phyloP scores from a whole-genome alignment of 345 rosid genomes.

The Punica granatum region DNA sequence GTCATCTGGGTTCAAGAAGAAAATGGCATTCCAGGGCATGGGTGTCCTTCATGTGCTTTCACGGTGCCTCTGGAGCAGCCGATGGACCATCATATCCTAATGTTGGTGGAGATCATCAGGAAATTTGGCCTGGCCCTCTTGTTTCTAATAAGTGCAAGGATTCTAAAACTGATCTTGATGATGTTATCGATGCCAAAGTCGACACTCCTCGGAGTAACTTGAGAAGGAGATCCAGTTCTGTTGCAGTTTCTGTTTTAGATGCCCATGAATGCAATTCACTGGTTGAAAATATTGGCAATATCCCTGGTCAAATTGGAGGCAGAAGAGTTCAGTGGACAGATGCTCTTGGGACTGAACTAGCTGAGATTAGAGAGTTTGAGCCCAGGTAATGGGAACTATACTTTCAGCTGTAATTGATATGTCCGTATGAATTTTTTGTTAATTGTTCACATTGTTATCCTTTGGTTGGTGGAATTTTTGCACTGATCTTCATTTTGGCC shows the following conservation, averaged over 20 bases:
- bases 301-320: constrained; percentile 35
- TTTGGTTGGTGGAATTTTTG: background rate
- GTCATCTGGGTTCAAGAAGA: constrained; percentile 88
- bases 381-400: constrained; percentile 55
- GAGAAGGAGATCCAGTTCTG: constrained; percentile 47
- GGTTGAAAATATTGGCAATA: constrained; percentile 33
- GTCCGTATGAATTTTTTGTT: background rate
- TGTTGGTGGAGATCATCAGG: constrained; percentile 65
- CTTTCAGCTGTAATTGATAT: background rate
- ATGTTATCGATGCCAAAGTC: constrained; percentile 31
- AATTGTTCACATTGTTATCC: background rate
- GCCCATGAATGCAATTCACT: constrained; percentile 33
- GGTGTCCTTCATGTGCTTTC: constrained; percentile 75
- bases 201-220: constrained; percentile 61
- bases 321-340: constrained; percentile 98
- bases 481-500: background rate
- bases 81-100: constrained; percentile 62
- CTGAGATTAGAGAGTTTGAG: constrained; percentile 87
- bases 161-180: constrained; percentile 25
- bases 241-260: constrained; percentile 30
- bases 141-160: constrained; percentile 38
- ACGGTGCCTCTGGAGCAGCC: constrained; percentile 75
- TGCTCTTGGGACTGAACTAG: constrained; percentile 83
- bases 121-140: constrained; percentile 36
- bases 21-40: constrained; percentile 75